Evolutionary conservation across 2,329 filamentous ascomycete genomes (phyloP), one percentile per base, ranked within the genome.

Genomic region (Biscogniauxia marginata): DNA sequence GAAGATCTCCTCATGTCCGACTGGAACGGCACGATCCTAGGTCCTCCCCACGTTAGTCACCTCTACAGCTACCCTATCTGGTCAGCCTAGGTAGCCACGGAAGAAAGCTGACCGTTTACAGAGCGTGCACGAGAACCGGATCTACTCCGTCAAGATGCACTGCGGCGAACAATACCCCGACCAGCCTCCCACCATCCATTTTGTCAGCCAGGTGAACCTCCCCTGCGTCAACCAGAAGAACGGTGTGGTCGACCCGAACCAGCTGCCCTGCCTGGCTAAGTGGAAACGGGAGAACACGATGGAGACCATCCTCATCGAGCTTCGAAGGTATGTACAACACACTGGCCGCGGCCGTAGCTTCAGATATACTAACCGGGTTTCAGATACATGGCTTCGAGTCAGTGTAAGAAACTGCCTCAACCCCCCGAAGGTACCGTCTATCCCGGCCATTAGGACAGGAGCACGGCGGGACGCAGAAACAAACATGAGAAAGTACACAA

Each of bases 11-110:
- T 95, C 75, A 96, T 99, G 93, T 93, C 90, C 62, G 92, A 97
- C 80, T 99, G 95, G 95, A 96, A 96, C 70, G 95, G 93, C 69
- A 99, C 95, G 16, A 98, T 99, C 64, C 86, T 97, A 50, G 95
- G 95, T 1, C 95, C 95, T 65, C 93, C 95, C 73, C 93, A 98
- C 75, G 95, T 97, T 81, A 70, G 90, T 78, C 49, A 52, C 13
- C 39, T 13, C 2, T 11, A 16, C 23, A 8, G 25, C 19, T 48
- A 45, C 25, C n/a, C 9, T n/a, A n/a, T n/a, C n/a, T n/a, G n/a
- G n/a, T n/a, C n/a, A n/a, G n/a, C n/a, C n/a, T n/a, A 19, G n/a
- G 6, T 53, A 8, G 39, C 21, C 30, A n/a, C 13, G 5, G 21
- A 8, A 3, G 19, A 39, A 24, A 57, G 57, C 44, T 23, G 13